phyloP scores from a whole-genome alignment of 225 moss, liverwort and hornwort genomes.

The Sphagnum tenellum region DNA sequence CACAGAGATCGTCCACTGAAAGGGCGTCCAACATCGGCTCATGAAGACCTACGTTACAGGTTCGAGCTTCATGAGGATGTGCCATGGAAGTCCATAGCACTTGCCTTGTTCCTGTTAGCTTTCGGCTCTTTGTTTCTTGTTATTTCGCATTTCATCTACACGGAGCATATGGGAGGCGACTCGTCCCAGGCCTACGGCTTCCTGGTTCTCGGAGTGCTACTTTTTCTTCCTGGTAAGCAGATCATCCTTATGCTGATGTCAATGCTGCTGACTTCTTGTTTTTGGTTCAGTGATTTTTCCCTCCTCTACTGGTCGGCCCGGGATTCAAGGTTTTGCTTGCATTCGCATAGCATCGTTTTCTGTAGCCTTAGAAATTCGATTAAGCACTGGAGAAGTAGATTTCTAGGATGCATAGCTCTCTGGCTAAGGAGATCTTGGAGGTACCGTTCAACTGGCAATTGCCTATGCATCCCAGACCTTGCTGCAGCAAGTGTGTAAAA shows the following conservation, averaged over 20 bases:
- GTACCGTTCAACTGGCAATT: too few species aligned
- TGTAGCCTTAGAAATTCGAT: too few species aligned
- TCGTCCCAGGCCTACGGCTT: slow-evolving; percentile 75
- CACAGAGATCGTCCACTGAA: slow-evolving; percentile 11
- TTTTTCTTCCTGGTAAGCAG: slow-evolving; percentile 63
- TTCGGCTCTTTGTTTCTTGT: slow-evolving; percentile 70
- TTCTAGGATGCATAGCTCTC: too few species aligned
- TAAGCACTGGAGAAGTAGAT: too few species aligned
- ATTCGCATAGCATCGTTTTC: too few species aligned
- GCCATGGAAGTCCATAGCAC: slow-evolving; percentile 76
- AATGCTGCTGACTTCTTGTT: too few species aligned
- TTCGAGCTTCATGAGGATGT: slow-evolving; percentile 63
- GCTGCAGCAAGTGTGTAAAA: too few species aligned
- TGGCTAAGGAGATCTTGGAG: too few species aligned
- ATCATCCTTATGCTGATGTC: background rate
- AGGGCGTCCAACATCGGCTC: slow-evolving; percentile 14
- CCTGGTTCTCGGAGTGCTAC: slow-evolving; percentile 62
- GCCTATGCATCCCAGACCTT: too few species aligned
- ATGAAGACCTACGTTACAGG: slow-evolving; percentile 60
- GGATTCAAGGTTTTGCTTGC: too few species aligned
- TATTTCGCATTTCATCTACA: slow-evolving; percentile 70
- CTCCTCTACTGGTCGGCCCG: too few species aligned
- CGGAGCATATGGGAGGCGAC: slow-evolving; percentile 84
- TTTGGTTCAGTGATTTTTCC: too few species aligned
- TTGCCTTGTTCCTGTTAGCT: slow-evolving; percentile 60